Conservation (phyloP, 495 filamentous ascomycete genomes). For the Aspergillus sparsus region DNA sequence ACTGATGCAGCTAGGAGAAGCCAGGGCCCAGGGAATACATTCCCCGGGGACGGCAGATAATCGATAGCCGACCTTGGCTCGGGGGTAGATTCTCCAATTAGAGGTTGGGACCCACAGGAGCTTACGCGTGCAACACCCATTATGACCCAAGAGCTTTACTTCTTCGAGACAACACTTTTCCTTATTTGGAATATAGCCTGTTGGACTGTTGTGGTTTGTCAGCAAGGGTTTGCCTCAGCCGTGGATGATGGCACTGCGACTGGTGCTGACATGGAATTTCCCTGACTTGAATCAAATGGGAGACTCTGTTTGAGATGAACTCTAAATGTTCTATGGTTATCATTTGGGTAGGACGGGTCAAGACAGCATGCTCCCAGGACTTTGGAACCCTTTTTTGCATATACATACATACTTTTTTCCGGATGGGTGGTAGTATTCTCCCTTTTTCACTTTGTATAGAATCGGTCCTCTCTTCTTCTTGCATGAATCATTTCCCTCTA, state of each 20-base stretch:
- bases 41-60: slow-evolving; percentile 45
- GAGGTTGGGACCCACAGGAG: slow-evolving; percentile 26
- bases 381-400: too few relatives aligned
- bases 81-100: slow-evolving; percentile 39
- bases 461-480: background rate
- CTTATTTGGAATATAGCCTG: slow-evolving; percentile 17
- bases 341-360: too few relatives aligned
- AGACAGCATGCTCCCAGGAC: too few relatives aligned
- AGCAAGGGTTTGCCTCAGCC: slow-evolving; percentile 8
- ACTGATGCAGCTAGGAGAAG: slow-evolving; percentile 13
- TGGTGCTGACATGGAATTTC: slow-evolving; percentile 1
- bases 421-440: background rate
- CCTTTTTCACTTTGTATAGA: slow-evolving; percentile 1
- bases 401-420: too few relatives aligned
- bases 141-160: slow-evolving; percentile 27
- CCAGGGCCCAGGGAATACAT: slow-evolving; percentile 23
- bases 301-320: background rate
- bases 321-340: too few relatives aligned
- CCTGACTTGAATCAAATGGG: background rate
- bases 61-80: slow-evolving; percentile 51
- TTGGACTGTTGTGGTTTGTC: slow-evolving; percentile 4
- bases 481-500: slow-evolving; percentile 5
- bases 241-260: too few relatives aligned
- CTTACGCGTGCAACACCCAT: slow-evolving; percentile 45
- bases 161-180: slow-evolving; percentile 23